Conservation (phyloP, 2,329 filamentous ascomycete genomes). For the Cladophialophora chaetospira region DNA sequence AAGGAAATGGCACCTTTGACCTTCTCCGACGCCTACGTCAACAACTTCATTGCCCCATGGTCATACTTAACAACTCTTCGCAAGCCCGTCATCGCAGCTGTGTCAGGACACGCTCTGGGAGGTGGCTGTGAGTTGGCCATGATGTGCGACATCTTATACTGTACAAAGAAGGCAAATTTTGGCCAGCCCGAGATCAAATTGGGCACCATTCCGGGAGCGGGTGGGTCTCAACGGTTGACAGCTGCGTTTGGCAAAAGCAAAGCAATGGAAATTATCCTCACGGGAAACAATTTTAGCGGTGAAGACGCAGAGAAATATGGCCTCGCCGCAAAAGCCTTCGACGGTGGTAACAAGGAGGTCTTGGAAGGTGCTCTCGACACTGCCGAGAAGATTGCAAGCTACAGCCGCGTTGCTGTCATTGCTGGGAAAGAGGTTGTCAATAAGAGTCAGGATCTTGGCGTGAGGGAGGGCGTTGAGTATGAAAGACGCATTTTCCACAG, state of each 20-base stretch:
- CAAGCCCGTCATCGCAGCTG: slow-evolving; percentile 91
- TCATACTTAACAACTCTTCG: slow-evolving; percentile 82
- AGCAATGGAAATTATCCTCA: slow-evolving; percentile 90
- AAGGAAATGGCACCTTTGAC: slow-evolving; percentile 96
- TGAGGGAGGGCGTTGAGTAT: slow-evolving; percentile 91
- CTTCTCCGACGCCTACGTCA: slow-evolving; percentile 83
- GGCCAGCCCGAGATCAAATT: slow-evolving; percentile 97
- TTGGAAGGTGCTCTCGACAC: slow-evolving; percentile 79
- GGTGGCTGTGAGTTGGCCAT: slow-evolving; percentile 95
- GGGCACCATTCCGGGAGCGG: slow-evolving; percentile 87
- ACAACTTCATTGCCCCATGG: slow-evolving; percentile 94
- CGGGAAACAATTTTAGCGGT: slow-evolving; percentile 80
- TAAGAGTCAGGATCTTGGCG: slow-evolving; percentile 88
- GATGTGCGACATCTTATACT: slow-evolving; percentile 97
- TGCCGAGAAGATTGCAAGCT: slow-evolving; percentile 84
- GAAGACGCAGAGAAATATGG: slow-evolving; percentile 88
- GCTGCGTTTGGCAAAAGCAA: slow-evolving; percentile 78
- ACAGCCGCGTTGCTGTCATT: slow-evolving; percentile 82
- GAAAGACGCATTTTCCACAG: slow-evolving; percentile 92
- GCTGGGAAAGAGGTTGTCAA: slow-evolving; percentile 98
- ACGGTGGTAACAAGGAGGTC: slow-evolving; percentile 72
- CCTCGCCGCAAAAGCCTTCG: slow-evolving; percentile 79
- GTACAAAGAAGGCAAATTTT: slow-evolving; percentile 81
- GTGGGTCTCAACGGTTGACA: slow-evolving; percentile 86
- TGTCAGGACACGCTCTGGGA: slow-evolving; percentile 91